These are phyloP conservation scores for Raphanus sativus DNA, from an alignment of 345 rosid species.

Conservation along the genomic window DNA sequence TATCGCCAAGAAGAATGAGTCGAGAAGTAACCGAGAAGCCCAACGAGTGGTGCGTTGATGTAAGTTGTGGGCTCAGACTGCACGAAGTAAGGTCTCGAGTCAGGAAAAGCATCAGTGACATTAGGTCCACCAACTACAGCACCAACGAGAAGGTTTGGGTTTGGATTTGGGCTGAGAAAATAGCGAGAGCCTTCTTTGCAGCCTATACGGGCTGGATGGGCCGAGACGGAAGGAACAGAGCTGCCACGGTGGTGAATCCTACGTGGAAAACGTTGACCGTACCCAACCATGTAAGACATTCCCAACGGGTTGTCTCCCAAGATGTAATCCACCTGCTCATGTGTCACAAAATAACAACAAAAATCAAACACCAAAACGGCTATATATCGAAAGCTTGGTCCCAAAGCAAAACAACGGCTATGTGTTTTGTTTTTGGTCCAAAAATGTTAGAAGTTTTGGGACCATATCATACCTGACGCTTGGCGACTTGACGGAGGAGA, in stretches of 20 bases:
- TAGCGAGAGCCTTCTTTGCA: constrained; percentile 73
- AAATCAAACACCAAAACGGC: constrained; percentile 4
- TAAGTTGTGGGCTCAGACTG: constrained; percentile 98
- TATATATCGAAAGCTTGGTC: not conserved
- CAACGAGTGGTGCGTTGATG: constrained; percentile 93
- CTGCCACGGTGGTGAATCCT: constrained; percentile 94
- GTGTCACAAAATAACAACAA: not conserved
- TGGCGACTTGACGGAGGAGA: constrained; percentile 57
- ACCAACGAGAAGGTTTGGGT: constrained; percentile 78
- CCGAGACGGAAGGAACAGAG: constrained; percentile 65
- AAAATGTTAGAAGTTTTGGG: constrained; percentile 1
- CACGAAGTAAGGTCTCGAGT: constrained; percentile 71
- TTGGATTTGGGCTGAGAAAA: constrained; percentile 62
- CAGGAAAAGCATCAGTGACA: constrained; percentile 70
- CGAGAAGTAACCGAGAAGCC: constrained; percentile 77
- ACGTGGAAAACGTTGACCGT: constrained; percentile 72
- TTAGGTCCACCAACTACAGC: constrained; percentile 94
- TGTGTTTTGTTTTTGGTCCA: constrained; percentile 12
- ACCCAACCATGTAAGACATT: constrained; percentile 97
- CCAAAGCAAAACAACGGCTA: constrained; percentile 32
- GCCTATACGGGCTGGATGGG: constrained; percentile 61
- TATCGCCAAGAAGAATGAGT: constrained; percentile 49
- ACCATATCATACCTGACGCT: constrained; percentile 51
- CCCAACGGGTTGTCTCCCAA: constrained; percentile 85
- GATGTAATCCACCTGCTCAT: constrained; percentile 82